Evolutionary conservation across 805 yeast genomes (phyloP).

Genomic region (Cyberlindnera misumaiensis): DNA sequence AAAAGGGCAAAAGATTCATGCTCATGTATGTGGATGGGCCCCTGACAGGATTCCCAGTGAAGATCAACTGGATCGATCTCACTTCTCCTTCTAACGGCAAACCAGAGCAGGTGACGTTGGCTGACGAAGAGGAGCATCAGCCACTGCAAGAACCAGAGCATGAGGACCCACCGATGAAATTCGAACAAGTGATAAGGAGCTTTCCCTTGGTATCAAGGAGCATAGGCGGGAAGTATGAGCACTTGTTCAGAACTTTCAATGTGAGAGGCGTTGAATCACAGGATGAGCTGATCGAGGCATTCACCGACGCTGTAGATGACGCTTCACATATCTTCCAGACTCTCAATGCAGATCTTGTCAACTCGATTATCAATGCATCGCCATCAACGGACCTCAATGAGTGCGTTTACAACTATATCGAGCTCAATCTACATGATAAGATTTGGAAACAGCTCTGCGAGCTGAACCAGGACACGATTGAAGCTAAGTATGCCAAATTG

Average conservation of each 20-base stretch:
- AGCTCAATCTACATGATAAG: slow-evolving; percentile 56
- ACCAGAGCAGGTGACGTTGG: neutral
- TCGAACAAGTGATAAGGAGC: slow-evolving; percentile 33
- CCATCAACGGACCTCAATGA: slow-evolving; percentile 42
- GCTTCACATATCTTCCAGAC: slow-evolving; percentile 25
- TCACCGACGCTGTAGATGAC: slow-evolving; percentile 21
- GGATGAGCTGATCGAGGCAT: slow-evolving; percentile 22
- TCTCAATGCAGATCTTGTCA: slow-evolving; percentile 18
- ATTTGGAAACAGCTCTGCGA: slow-evolving; percentile 48
- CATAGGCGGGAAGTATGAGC: slow-evolving; percentile 34
- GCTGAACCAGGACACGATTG: slow-evolving; percentile 20
- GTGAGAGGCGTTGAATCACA: slow-evolving; percentile 25
- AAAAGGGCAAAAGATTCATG: slow-evolving; percentile 49
- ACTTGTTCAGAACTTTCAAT: slow-evolving; percentile 32
- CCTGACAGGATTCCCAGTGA: slow-evolving; percentile 33
- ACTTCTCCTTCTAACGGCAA: slow-evolving; percentile 2
- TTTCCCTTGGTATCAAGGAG: slow-evolving; percentile 32
- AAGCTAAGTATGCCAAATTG: slow-evolving; percentile 17
- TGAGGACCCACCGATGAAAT: slow-evolving; percentile 16
- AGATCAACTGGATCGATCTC: slow-evolving; percentile 3
- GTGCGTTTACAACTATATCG: slow-evolving; percentile 65
- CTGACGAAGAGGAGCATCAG: neutral
- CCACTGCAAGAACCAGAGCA: neutral
- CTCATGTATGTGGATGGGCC: slow-evolving; percentile 53
- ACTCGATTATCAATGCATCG: slow-evolving; percentile 21